Evolutionary conservation across 352 stramenopile genomes (phyloP).

Genomic region (Blastocystis sp.): DNA sequence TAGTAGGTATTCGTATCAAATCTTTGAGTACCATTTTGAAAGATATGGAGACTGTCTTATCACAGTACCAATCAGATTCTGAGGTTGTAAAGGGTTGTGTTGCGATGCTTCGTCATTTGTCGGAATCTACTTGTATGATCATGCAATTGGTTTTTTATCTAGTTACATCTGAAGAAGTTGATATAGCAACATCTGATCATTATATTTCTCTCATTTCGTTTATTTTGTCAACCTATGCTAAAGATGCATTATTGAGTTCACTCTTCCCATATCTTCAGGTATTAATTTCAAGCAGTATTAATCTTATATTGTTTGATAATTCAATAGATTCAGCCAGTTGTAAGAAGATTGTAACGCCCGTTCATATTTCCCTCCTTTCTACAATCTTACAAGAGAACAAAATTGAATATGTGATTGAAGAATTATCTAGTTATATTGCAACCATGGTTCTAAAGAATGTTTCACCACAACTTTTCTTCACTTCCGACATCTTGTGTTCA

Average conservation of each 20-base stretch:
- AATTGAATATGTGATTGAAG: not conserved
- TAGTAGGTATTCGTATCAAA: not conserved
- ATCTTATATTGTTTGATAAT: not conserved
- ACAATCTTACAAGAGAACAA: not conserved
- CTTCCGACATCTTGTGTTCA: not conserved
- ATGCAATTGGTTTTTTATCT: not conserved
- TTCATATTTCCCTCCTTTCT: slow-evolving; percentile 1
- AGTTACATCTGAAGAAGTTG: not conserved
- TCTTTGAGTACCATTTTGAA: no score
- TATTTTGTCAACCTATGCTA: not conserved
- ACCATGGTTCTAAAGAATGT: not conserved
- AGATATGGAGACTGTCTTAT: not conserved
- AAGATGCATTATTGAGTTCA: not conserved
- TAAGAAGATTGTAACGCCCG: not conserved
- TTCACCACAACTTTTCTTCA: not conserved
- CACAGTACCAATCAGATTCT: not conserved
- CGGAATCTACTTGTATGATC: not conserved
- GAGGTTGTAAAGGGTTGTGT: slow-evolving; percentile 1
- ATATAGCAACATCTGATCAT: not conserved
- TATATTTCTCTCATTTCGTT: not conserved
- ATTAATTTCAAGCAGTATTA: not conserved
- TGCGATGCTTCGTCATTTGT: not conserved
- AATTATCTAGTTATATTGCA: not conserved
- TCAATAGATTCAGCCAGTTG: not conserved
- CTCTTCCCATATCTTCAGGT: not conserved